Base-by-base conservation (phyloP, 805 yeast genomes). In the Starmerella floricola region DNA sequence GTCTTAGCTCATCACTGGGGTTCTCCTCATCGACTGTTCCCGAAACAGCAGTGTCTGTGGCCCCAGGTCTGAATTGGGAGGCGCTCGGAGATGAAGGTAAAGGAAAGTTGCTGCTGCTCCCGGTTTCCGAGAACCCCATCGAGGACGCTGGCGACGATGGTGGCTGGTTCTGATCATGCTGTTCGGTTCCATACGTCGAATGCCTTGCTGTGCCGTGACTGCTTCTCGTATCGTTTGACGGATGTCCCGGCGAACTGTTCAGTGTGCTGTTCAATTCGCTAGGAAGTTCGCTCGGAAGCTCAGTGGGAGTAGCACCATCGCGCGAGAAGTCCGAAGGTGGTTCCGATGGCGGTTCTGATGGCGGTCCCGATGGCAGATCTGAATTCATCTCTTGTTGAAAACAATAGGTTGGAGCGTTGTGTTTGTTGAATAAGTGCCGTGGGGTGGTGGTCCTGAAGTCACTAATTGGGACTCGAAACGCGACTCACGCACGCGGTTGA, bases 251-350 rank as follows among this genome's bases (percentile, higher is more conserved):
- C 17, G 47, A 39, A 34, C 50, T 46, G 30, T 40, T 47, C 26
- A 48, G 30, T 13, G 51, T 48, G 40, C 49, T 45, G 41, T 40
- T 49, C 20, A 48, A 43, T 24, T 48, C 51, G 30, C 44, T 37
- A 2, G 44, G 47, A 19, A 42, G 45, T 24, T 48, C 51, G 27
- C 47, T 41, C 16, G 49, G 47, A 13, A 46, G 40, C 18, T 40
- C 44, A 2, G 17, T 28, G 8, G 45, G 45, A 19, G 40, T 31
- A 8, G 32, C 27, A 13, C 31, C 39, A 17, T 31, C 40, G 8
- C 35, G 15, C 21, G 19, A 21, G 15, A 32, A 16, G 13, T 32
- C 35, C 15, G 38, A 30, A 12, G 35, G 41, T 17, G 23, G 35
- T 16, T 41, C 45, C 19, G 42, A 34, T 15, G 41, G 40, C 31